Base-by-base conservation (phyloP, 140 eudicot species). In the Cichorium intybus region DNA sequence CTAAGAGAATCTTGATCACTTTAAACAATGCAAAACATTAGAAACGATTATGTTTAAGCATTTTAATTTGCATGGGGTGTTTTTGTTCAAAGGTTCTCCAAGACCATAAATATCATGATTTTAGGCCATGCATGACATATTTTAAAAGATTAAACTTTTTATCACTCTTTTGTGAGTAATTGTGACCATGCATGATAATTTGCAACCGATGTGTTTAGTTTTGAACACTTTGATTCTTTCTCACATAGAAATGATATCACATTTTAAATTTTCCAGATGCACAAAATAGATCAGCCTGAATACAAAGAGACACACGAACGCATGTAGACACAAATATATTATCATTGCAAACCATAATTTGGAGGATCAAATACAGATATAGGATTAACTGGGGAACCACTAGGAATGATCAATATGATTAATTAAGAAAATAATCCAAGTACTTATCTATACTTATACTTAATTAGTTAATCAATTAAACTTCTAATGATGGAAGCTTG, bases 401-500 rank as follows among this genome's bases (percentile, higher is more conserved):
- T 28, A 14, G 59, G 55, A 46, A 48, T 10, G n/a, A 74, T 56
- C 15, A 1, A 66, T 23, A 47, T 31, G 59, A 56, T 20, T 45
- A 24, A 56, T n/a, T 10, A 3, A 58, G 45, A 59, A 15, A 43
- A 45, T 56, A 46, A 39, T 27, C 7, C 26, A 28, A 41, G 9
- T 64, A 34, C 50, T 48, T 65, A 14, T 58, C 39, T 17, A 48
- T 59, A 58, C 3, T 35, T 47, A 51, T 26, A 34, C 56, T 60
- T 68, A 26, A 68, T 47, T 50, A 66, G 53, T 70, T 69, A 61
- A 85, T 70, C 66, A 61, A 85, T 66, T 69, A 87, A 74, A 65
- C 86, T 84, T 68, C 95, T 81, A 71, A 87, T 84, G 57, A 87
- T 81, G 60, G 88, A 71, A 48, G 95, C 95, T 69, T 87, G 81